Percentiles rank a stretch among this genome's conserved stretches.
Conservation (phyloP, 768 basidiomycete genomes). For the Mycena filopes region DNA sequence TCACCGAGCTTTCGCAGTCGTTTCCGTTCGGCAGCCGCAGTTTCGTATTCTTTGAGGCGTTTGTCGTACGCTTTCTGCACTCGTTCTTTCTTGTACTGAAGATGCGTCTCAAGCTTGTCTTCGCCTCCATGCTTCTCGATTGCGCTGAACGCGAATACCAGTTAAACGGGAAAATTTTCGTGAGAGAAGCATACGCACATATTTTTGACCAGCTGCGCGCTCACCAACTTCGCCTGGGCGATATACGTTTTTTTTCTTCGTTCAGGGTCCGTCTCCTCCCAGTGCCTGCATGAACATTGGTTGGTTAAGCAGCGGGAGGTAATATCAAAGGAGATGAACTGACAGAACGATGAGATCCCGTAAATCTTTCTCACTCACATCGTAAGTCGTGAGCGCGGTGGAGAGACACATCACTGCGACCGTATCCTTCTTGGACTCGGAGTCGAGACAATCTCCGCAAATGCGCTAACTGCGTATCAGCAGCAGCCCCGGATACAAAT, state of each 20-base stretch:
- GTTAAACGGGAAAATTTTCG: background rate
- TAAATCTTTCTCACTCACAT: slow-evolving; percentile 10
- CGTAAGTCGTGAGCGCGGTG: slow-evolving; percentile 4
- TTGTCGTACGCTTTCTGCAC: slow-evolving; percentile 2
- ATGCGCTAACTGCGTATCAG: background rate
- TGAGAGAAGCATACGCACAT: slow-evolving; percentile 3
- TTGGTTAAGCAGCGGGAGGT: background rate
- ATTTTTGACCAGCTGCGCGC: background rate
- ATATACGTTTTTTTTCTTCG: background rate
- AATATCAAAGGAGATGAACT: background rate
- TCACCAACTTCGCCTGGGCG: slow-evolving; percentile 9
- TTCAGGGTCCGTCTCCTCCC: slow-evolving; percentile 4
- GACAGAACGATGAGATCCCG: slow-evolving; percentile 1
- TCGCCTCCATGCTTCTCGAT: slow-evolving; percentile 4
- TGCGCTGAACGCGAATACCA: background rate
- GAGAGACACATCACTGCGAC: background rate
- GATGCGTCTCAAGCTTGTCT: background rate
- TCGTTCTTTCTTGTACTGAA: slow-evolving; percentile 5
- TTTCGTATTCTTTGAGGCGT: background rate
- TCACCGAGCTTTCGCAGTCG: background rate
- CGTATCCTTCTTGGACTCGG: background rate
- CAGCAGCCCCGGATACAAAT: background rate
- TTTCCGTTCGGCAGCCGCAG: background rate
- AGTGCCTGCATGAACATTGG: background rate
- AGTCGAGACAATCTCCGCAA: background rate